Conservation (phyloP, 1,284 basidiomycete genomes). For the Cerioporus squamosus region DNA sequence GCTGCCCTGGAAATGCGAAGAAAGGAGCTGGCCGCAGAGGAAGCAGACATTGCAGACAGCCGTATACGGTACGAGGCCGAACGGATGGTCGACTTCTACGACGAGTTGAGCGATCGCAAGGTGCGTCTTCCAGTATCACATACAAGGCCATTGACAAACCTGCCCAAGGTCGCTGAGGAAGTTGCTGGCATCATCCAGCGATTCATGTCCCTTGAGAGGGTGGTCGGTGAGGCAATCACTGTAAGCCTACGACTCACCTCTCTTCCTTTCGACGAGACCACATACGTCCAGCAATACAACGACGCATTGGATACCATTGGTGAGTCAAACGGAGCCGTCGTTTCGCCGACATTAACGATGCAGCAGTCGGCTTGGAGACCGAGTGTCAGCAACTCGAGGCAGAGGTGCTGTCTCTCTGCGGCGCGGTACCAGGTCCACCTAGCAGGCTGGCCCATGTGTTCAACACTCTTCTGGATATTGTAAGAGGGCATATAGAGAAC, state of each 20-base stretch:
- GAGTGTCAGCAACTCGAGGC: constrained; percentile 7
- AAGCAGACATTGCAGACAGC: constrained; percentile 29
- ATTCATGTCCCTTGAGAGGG: constrained; percentile 18
- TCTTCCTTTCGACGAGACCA: constrained; percentile 16
- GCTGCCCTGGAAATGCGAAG: constrained; percentile 14
- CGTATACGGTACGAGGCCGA: constrained; percentile 31
- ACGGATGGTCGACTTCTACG: constrained; percentile 28
- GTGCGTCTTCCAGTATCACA: background rate
- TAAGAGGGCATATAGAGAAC: constrained; percentile 13
- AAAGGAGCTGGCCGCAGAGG: constrained; percentile 22
- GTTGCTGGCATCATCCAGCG: constrained; percentile 14
- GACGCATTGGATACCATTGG: constrained; percentile 17
- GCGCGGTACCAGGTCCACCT: background rate
- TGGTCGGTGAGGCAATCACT: constrained; percentile 3
- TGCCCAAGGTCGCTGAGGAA: constrained; percentile 15
- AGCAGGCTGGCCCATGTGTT: constrained; percentile 12
- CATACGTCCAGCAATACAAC: constrained; percentile 20
- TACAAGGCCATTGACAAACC: too few species aligned
- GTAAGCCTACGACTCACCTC: constrained; percentile 12
- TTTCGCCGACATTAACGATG: background rate
- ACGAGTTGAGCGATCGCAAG: constrained; percentile 25
- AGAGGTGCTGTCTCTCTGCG: background rate
- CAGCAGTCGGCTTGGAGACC: constrained; percentile 14
- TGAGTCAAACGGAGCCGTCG: constrained; percentile 1
- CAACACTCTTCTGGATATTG: constrained; percentile 7